These are phyloP conservation scores for Fonsecaea erecta DNA, from an alignment of 2,329 filamentous ascomycete genomes.

Conservation along the genomic window DNA sequence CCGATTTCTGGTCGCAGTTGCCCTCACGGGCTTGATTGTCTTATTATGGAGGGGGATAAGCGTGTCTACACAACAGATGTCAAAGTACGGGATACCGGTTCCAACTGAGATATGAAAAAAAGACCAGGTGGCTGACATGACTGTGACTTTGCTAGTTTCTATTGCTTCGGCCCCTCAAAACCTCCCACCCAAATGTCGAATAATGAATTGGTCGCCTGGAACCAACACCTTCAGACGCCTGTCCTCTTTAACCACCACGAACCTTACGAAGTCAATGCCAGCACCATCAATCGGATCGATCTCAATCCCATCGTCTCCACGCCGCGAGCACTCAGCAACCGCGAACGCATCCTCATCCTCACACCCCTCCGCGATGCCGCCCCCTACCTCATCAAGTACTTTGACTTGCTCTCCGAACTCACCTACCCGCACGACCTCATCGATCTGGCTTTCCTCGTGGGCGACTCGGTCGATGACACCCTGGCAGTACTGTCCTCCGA, in stretches of 20 bases:
- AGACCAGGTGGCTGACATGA: slow-evolving; percentile 17
- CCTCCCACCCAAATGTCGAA: slow-evolving; percentile 93
- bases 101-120: not conserved
- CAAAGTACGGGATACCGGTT: slow-evolving; percentile 67
- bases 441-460: slow-evolving; percentile 91
- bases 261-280: slow-evolving; percentile 80
- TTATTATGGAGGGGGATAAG: slow-evolving; percentile 88
- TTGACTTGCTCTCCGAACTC: slow-evolving; percentile 86
- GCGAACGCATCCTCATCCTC: slow-evolving; percentile 87
- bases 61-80: slow-evolving; percentile 81
- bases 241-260: slow-evolving; percentile 96
- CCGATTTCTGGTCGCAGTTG: slow-evolving; percentile 75
- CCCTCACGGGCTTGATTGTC: slow-evolving; percentile 70
- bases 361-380: slow-evolving; percentile 92
- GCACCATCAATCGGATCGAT: slow-evolving; percentile 77
- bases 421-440: slow-evolving; percentile 95
- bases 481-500: slow-evolving; percentile 83
- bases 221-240: slow-evolving; percentile 83
- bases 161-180: slow-evolving; percentile 94
- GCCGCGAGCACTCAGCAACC: slow-evolving; percentile 74
- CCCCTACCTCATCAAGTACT: slow-evolving; percentile 81
- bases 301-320: slow-evolving; percentile 86
- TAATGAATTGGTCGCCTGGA: slow-evolving; percentile 91
- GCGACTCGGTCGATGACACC: slow-evolving; percentile 90
- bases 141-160: slow-evolving; percentile 69